A percentile compares a stretch with the other conserved stretches of the same genome.
Conservation (phyloP, 192 early-diverging fungal genomes). For the Coemansia sp. region DNA sequence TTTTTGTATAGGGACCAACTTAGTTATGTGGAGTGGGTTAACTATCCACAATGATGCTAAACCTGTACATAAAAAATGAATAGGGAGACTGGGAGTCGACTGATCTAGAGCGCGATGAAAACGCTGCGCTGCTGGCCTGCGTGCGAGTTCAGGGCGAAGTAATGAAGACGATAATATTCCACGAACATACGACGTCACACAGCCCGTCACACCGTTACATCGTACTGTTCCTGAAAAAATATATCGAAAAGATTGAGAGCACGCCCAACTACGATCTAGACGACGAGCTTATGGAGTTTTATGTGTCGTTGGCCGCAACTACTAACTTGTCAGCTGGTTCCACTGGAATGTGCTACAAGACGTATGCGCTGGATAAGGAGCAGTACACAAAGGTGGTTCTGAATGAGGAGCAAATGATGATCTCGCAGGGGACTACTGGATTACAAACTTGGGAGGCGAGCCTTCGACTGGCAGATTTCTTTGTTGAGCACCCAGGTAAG, state of each 20-base stretch:
- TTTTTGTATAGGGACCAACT: neutral
- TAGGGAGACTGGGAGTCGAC: constrained; percentile 44
- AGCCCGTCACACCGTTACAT: constrained; percentile 50
- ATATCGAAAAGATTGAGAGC: constrained; percentile 42
- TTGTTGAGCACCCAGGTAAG: constrained; percentile 55
- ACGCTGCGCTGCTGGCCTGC: constrained; percentile 33
- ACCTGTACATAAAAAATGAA: neutral
- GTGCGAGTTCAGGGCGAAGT: constrained; percentile 46
- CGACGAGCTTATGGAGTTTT: constrained; percentile 53
- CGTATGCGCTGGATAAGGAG: constrained; percentile 48
- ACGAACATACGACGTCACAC: constrained; percentile 45
- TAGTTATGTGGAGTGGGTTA: neutral
- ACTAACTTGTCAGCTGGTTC: constrained; percentile 17
- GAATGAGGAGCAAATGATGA: constrained; percentile 56
- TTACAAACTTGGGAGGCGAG: constrained; percentile 68
- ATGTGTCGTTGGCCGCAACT: constrained; percentile 36
- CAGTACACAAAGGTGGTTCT: constrained; percentile 56
- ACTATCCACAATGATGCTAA: neutral
- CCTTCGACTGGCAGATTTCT: constrained; percentile 58
- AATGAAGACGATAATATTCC: constrained; percentile 52
- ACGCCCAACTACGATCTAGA: constrained; percentile 33
- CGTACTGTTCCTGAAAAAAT: constrained; percentile 46
- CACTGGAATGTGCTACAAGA: constrained; percentile 47
- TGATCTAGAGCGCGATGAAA: constrained; percentile 28
- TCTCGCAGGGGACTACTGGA: constrained; percentile 66